Conservation (phyloP, 306 rosid species). For the Prunus mira region DNA sequence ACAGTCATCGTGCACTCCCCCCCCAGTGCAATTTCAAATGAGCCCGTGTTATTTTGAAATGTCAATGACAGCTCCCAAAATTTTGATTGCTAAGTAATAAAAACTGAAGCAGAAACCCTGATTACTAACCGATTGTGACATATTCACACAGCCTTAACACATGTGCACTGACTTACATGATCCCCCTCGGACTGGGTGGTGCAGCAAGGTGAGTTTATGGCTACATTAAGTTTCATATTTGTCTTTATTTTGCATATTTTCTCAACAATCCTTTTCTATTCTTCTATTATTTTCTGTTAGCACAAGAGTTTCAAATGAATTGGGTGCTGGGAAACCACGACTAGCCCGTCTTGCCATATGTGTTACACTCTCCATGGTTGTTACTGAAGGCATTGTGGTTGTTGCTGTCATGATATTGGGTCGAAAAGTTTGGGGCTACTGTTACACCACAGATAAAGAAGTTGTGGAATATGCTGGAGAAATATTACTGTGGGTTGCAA, state of each 20-base stretch:
- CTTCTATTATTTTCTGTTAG: slow-evolving; percentile 6
- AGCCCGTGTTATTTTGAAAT: no score
- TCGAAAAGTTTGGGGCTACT: slow-evolving; percentile 42
- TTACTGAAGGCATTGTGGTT: slow-evolving; percentile 26
- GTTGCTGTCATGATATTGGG: slow-evolving; percentile 30
- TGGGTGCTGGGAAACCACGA: slow-evolving; percentile 36
- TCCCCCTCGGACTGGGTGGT: slow-evolving; percentile 47
- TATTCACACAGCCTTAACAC: slow-evolving; percentile 25
- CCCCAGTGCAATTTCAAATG: no score
- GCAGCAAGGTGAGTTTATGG: slow-evolving; percentile 32
- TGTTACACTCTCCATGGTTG: slow-evolving; percentile 29
- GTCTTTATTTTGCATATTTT: no score
- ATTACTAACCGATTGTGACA: not conserved
- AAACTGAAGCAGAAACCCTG: not conserved
- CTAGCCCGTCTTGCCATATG: slow-evolving; percentile 26
- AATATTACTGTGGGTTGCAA: slow-evolving; percentile 32
- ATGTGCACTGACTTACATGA: slow-evolving; percentile 34
- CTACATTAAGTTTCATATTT: not conserved
- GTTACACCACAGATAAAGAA: slow-evolving; percentile 33
- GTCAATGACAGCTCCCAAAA: no score
- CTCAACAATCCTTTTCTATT: not conserved
- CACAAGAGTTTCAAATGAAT: slow-evolving; percentile 45
- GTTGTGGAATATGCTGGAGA: slow-evolving; percentile 35
- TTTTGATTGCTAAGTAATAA: no score
- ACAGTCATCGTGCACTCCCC: no score